Evolutionary conservation across 2,329 filamentous ascomycete species (phyloP).

Genomic region (Dactylellina drechsleri): DNA sequence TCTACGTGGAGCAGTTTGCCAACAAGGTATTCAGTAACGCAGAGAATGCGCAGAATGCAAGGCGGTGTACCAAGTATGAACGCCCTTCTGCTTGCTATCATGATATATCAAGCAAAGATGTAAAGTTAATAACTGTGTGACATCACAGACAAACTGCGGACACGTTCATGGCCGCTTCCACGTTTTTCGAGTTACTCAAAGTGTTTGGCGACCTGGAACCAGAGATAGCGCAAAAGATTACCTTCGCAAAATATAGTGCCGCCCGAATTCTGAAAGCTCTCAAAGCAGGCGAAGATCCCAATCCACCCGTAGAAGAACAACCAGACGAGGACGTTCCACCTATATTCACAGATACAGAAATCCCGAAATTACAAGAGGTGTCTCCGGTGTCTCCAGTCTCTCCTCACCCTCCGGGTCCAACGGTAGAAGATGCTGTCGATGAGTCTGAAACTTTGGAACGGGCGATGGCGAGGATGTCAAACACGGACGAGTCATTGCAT

Average conservation of each 20-base stretch:
- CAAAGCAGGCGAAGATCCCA: slow-evolving; percentile 90
- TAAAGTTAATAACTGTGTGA: background rate
- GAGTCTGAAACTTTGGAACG: slow-evolving; percentile 61
- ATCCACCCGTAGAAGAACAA: slow-evolving; percentile 67
- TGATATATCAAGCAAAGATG: too few relatives aligned
- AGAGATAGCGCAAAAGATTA: slow-evolving; percentile 77
- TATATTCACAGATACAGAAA: slow-evolving; percentile 68
- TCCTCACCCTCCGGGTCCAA: slow-evolving; percentile 61
- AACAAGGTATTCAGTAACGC: slow-evolving; percentile 86
- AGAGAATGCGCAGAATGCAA: slow-evolving; percentile 80
- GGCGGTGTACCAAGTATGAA: slow-evolving; percentile 79
- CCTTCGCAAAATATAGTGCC: slow-evolving; percentile 96
- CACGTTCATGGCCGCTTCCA: slow-evolving; percentile 90
- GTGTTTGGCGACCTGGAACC: slow-evolving; percentile 64
- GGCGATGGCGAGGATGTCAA: slow-evolving; percentile 64
- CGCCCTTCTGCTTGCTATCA: too few relatives aligned
- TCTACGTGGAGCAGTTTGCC: slow-evolving; percentile 93
- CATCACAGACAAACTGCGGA: slow-evolving; percentile 81
- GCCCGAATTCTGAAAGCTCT: slow-evolving; percentile 89
- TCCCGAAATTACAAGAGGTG: slow-evolving; percentile 58
- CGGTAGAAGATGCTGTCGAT: slow-evolving; percentile 69
- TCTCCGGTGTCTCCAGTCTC: slow-evolving; percentile 48
- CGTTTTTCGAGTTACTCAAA: slow-evolving; percentile 86
- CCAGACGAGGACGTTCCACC: slow-evolving; percentile 64
- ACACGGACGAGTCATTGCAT: slow-evolving; percentile 66